These are phyloP conservation scores for Corrigiola litoralis DNA, from an alignment of 179 eudicot species.

Conservation along the genomic window DNA sequence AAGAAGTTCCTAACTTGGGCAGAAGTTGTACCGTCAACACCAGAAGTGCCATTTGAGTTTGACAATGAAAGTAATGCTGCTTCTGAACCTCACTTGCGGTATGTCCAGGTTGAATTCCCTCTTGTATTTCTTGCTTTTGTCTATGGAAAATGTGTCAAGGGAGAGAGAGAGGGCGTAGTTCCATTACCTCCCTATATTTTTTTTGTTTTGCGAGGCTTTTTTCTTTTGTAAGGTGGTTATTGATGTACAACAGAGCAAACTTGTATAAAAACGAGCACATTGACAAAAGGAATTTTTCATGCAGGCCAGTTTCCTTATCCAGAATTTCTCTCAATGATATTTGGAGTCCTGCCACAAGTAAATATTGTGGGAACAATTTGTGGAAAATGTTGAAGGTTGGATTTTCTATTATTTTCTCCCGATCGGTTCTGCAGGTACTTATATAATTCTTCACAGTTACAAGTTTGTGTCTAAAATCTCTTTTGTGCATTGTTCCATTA, in stretches of 20 bases:
- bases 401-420: slow-evolving; percentile 67
- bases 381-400: slow-evolving; percentile 75
- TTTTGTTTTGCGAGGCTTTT: neutral
- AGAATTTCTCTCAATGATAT: slow-evolving; percentile 86
- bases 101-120: slow-evolving; percentile 12
- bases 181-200: neutral
- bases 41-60: slow-evolving; percentile 42
- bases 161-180: neutral
- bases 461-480: neutral
- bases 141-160: neutral
- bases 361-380: slow-evolving; percentile 59
- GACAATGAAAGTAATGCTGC: slow-evolving; percentile 31
- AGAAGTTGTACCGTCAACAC: slow-evolving; percentile 58
- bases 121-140: neutral
- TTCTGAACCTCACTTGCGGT: slow-evolving; percentile 74
- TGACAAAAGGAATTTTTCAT: slow-evolving; percentile 3
- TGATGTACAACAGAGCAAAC: neutral
- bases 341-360: slow-evolving; percentile 86
- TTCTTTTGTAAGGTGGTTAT: neutral
- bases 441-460: neutral
- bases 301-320: slow-evolving; percentile 76
- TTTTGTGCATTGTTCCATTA: neutral
- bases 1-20: slow-evolving; percentile 63
- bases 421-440: slow-evolving; percentile 77
- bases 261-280: neutral